Percentiles rank a stretch among this genome's conserved stretches.
These are phyloP conservation scores for Paxillus rubicundulus DNA, from an alignment of 768 basidiomycete genomes.

Conservation along the genomic window DNA sequence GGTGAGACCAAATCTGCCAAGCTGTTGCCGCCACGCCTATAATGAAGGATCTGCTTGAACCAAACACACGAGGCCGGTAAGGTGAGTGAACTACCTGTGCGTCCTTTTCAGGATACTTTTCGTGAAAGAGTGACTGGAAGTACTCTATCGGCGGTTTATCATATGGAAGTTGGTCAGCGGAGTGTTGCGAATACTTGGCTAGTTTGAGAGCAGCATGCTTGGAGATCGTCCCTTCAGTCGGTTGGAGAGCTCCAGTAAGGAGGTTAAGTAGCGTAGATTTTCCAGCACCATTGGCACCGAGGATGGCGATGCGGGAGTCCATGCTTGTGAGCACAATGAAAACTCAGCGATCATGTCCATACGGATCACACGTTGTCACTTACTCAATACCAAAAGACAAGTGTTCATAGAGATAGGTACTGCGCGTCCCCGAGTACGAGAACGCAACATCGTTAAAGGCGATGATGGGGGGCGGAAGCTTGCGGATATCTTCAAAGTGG, in stretches of 20 bases:
- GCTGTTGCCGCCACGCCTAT: slow-evolving; percentile 90
- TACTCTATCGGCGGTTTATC: slow-evolving; percentile 89
- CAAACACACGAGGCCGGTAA: slow-evolving; percentile 5
- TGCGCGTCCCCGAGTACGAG: slow-evolving; percentile 86
- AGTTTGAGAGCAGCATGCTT: slow-evolving; percentile 90
- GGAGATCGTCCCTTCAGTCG: slow-evolving; percentile 80
- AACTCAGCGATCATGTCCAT: slow-evolving; percentile 6
- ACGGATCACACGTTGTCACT: slow-evolving; percentile 27
- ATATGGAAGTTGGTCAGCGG: slow-evolving; percentile 97
- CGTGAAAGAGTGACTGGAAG: slow-evolving; percentile 74
- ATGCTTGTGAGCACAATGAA: slow-evolving; percentile 48
- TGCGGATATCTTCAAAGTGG: slow-evolving; percentile 94
- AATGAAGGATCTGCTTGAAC: slow-evolving; percentile 11
- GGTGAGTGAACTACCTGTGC: slow-evolving; percentile 42
- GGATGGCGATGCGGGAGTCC: slow-evolving; percentile 93
- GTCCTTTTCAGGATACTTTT: slow-evolving; percentile 95
- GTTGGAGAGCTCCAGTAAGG: slow-evolving; percentile 79
- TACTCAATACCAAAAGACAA: slow-evolving; percentile 98
- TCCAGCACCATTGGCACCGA: slow-evolving; percentile 94
- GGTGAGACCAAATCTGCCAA: slow-evolving; percentile 93
- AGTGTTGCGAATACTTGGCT: slow-evolving; percentile 98
- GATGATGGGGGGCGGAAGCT: slow-evolving; percentile 94
- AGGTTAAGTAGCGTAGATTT: slow-evolving; percentile 91
- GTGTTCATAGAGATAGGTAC: slow-evolving; percentile 84
- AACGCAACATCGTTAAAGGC: slow-evolving; percentile 95